Conservation (phyloP, 768 basidiomycete species). For the Suillus cothurnatus region DNA sequence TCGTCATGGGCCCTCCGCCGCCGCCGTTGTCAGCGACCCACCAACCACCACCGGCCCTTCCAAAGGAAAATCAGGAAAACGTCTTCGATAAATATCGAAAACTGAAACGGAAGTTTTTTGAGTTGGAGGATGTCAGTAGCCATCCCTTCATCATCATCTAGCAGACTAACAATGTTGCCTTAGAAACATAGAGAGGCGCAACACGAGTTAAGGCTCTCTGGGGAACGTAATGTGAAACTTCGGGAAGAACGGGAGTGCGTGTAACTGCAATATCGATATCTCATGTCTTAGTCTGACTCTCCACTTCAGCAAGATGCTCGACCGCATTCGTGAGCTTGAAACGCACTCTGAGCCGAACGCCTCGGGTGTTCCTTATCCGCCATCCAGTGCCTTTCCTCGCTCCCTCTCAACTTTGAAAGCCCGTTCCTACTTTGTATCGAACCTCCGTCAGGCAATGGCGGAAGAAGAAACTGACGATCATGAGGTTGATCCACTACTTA, state of each 20-base stretch:
- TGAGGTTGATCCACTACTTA: slow-evolving; percentile 45
- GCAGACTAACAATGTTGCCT: slow-evolving; percentile 24
- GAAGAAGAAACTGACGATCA: slow-evolving; percentile 49
- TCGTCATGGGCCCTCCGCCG: slow-evolving; percentile 52
- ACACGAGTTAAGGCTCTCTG: slow-evolving; percentile 58
- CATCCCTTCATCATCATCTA: neutral
- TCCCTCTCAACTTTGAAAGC: slow-evolving; percentile 45
- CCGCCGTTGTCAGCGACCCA: slow-evolving; percentile 35
- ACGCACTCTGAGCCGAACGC: slow-evolving; percentile 36
- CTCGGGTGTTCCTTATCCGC: slow-evolving; percentile 37
- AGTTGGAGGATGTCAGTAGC: slow-evolving; percentile 67
- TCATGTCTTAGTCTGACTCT: slow-evolving; percentile 1
- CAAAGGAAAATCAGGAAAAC: slow-evolving; percentile 47
- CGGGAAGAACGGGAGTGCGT: slow-evolving; percentile 66
- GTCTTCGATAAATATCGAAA: slow-evolving; percentile 60
- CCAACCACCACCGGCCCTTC: slow-evolving; percentile 27
- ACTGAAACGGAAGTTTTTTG: slow-evolving; percentile 66
- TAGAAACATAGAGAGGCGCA: slow-evolving; percentile 64
- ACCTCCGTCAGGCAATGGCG: slow-evolving; percentile 49
- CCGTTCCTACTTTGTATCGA: slow-evolving; percentile 47
- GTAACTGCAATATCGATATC: slow-evolving; percentile 6
- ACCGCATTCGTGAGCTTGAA: slow-evolving; percentile 66
- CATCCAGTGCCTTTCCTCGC: slow-evolving; percentile 51
- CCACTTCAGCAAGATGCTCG: slow-evolving; percentile 48
- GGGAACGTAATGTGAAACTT: slow-evolving; percentile 64